Evolutionary conservation across 805 yeast genomes (phyloP).

Genomic region (Ogataea pilisensis): DNA sequence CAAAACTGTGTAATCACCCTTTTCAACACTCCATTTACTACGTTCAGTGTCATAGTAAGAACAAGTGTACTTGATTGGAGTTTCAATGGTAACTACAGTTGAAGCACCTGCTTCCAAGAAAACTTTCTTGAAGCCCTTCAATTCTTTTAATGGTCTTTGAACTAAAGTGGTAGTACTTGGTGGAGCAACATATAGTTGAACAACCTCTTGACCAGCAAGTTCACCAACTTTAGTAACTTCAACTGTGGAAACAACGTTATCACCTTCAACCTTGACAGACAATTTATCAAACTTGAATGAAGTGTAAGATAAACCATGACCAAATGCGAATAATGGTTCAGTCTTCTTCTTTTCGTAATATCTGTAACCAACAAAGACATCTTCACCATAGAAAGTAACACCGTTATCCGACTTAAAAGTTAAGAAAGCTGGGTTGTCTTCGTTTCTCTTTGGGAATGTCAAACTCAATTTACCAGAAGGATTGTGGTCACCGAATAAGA

Average conservation of each 20-base stretch:
- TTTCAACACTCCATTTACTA: slow-evolving; percentile 49
- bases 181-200: slow-evolving; percentile 45
- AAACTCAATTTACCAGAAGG: slow-evolving; percentile 41
- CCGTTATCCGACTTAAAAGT: slow-evolving; percentile 35
- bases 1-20: slow-evolving; percentile 45
- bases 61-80: slow-evolving; percentile 46
- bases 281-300: slow-evolving; percentile 31
- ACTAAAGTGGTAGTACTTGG: slow-evolving; percentile 33
- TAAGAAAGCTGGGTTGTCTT: slow-evolving; percentile 35
- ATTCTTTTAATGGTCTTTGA: slow-evolving; percentile 52
- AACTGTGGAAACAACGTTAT: slow-evolving; percentile 26
- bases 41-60: slow-evolving; percentile 50
- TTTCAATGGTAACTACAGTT: slow-evolving; percentile 32
- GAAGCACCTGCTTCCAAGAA: slow-evolving; percentile 22
- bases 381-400: slow-evolving; percentile 40
- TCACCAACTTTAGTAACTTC: slow-evolving; percentile 44
- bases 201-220: slow-evolving; percentile 46
- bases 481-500: slow-evolving; percentile 39
- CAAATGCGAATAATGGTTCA: slow-evolving; percentile 39
- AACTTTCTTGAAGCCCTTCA: slow-evolving; percentile 52
- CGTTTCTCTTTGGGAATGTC: slow-evolving; percentile 34
- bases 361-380: slow-evolving; percentile 41
- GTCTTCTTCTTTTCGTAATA: slow-evolving; percentile 36
- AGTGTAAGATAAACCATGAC: slow-evolving; percentile 42
- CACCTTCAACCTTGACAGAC: slow-evolving; percentile 22